These are phyloP conservation scores for Danielozyma ontarioensis DNA, from an alignment of 805 yeast species.

Conservation along the genomic window DNA sequence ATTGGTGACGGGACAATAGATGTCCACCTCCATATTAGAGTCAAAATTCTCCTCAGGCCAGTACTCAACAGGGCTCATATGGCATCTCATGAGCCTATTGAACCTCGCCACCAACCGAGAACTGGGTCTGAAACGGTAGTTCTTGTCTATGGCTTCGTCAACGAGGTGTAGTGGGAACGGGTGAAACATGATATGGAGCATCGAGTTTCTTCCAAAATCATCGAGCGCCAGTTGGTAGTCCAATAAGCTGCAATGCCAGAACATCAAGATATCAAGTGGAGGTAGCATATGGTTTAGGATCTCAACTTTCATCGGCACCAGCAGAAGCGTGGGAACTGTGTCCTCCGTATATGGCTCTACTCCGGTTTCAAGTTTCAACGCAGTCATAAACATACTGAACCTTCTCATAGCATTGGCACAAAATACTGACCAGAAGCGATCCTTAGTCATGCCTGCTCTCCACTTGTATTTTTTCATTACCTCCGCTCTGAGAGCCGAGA, in stretches of 20 bases:
- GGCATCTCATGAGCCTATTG: no score
- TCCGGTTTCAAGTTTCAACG: conserved; percentile 1
- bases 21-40: no score
- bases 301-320: no score
- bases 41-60: no score
- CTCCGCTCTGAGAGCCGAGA: no score
- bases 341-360: background rate
- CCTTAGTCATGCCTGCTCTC: conserved; percentile 1
- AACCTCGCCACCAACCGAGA: no score
- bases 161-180: background rate
- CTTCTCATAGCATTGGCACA: conserved; percentile 17
- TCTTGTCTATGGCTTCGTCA: background rate
- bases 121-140: no score
- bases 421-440: conserved; percentile 18
- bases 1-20: no score
- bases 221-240: conserved; percentile 1
- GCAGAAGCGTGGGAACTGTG: no score
- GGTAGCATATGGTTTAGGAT: no score
- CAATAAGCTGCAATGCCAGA: conserved; percentile 18
- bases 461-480: no score
- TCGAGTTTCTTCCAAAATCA: background rate
- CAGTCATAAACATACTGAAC: conserved; percentile 16
- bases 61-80: no score
- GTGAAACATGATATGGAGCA: background rate
- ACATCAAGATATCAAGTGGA: conserved; percentile 18